A percentile compares a stretch with the other conserved stretches of the same genome.
Evolutionary conservation across 108 stramenopile species (phyloP).

Genomic region (Bacterosira constricta): DNA sequence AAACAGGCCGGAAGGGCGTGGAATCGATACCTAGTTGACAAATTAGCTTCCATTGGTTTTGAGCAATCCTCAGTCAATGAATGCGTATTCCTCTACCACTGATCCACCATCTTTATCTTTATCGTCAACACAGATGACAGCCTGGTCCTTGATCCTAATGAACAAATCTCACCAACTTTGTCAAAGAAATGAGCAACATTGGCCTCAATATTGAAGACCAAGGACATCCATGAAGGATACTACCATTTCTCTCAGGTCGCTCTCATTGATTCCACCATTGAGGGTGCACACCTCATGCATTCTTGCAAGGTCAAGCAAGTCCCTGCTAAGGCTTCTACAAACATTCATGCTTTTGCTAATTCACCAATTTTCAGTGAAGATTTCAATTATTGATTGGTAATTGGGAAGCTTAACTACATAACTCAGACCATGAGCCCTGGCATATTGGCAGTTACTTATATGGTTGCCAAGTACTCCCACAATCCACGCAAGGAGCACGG

Average conservation of each 20-base stretch:
- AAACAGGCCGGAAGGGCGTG: slow-evolving; percentile 48
- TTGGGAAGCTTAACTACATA: slow-evolving; percentile 22
- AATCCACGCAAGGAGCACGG: slow-evolving; percentile 32
- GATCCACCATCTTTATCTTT: slow-evolving; percentile 40
- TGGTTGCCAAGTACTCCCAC: slow-evolving; percentile 23
- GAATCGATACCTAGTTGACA: slow-evolving; percentile 40
- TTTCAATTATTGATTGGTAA: slow-evolving; percentile 18
- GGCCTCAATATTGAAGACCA: slow-evolving; percentile 26
- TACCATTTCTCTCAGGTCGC: slow-evolving; percentile 49
- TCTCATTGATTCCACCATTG: slow-evolving; percentile 42
- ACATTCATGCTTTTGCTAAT: slow-evolving; percentile 2
- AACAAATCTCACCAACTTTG: slow-evolving; percentile 11
- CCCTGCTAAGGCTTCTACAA: not conserved
- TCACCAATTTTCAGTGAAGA: not conserved
- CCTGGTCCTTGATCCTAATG: slow-evolving; percentile 23
- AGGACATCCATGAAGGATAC: slow-evolving; percentile 39
- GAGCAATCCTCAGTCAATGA: slow-evolving; percentile 46
- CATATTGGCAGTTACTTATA: slow-evolving; percentile 35
- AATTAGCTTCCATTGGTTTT: slow-evolving; percentile 36
- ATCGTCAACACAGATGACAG: slow-evolving; percentile 43
- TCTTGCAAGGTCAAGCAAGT: not conserved
- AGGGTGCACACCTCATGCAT: slow-evolving; percentile 1
- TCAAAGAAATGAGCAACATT: slow-evolving; percentile 30
- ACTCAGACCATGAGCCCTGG: slow-evolving; percentile 34
- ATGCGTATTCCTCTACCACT: slow-evolving; percentile 51